Conservation (phyloP, 257 asterid genomes). For the Solanum gracilifrons region DNA sequence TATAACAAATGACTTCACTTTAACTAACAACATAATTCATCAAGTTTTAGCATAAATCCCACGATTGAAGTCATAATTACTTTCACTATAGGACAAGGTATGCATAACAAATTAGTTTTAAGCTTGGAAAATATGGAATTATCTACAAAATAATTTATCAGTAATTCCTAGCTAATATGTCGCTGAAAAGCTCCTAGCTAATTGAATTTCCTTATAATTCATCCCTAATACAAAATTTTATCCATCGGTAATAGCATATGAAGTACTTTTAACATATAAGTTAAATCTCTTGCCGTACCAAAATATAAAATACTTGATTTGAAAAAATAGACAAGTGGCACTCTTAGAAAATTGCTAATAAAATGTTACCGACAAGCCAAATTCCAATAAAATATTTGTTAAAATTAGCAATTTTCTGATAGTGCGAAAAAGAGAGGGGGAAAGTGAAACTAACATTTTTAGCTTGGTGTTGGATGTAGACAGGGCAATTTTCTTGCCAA, state of each 20-base stretch:
- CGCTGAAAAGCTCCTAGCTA: neutral
- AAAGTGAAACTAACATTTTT: constrained; percentile 38
- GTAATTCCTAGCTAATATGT: neutral
- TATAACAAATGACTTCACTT: constrained; percentile 18
- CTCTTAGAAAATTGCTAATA: neutral
- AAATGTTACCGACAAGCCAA: neutral
- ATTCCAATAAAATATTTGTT: neutral
- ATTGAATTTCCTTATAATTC: too few relatives aligned
- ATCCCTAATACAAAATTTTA: too few relatives aligned
- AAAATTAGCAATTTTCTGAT: neutral
- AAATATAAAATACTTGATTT: neutral
- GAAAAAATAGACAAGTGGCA: neutral
- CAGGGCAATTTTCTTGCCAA: constrained; percentile 52
- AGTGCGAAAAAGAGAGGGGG: neutral
- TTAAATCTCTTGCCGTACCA: too few relatives aligned
- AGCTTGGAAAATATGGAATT: too few relatives aligned
- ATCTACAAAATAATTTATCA: neutral
- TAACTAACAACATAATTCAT: constrained; percentile 29
- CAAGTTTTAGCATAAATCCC: constrained; percentile 20
- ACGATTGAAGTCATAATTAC: constrained; percentile 15
- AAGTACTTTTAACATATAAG: neutral
- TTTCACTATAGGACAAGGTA: neutral
- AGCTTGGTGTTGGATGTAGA: constrained; percentile 69
- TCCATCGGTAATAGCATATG: too few relatives aligned
- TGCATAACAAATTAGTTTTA: neutral